Base-by-base conservation (phyloP, 2,329 filamentous ascomycete species). In the Thielaviopsis ethacetica region DNA sequence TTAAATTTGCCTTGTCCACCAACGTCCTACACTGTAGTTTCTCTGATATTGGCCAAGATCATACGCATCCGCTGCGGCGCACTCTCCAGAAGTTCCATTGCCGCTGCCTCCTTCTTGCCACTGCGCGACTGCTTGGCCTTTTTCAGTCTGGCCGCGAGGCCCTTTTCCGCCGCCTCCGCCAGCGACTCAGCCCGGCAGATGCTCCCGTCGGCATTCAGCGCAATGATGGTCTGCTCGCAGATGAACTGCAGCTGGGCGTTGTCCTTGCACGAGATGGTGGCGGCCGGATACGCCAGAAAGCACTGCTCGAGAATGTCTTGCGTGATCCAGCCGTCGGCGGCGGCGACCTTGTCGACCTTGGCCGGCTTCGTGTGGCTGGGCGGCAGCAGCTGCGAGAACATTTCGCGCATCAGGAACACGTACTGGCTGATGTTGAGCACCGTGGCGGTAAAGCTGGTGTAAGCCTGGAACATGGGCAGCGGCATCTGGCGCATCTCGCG, bases 181-280 rank as follows among this genome's bases (percentile, higher is more conserved):
- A 62, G 34, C 10, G 27, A 27, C 21, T 54, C 41, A 6, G 54
- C 50, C 17, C 38, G 22, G 19, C 22, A 21, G 21, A 59, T 26
- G 2, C 21, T 26, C 15, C 15, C 21, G 9, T 41, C 54, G 3
- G 55, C 15, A 15, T 53, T 56, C 3, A 59, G 54, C 6, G 56
- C 56, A n/a, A 61, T 55, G 3, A 61, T 51, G 13, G 53, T 49
- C 38, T 61, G 59, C 70, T 91, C 88, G 0, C 89, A 71, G 30
- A 86, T 68, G 10, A 91, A 70, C 1, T 84, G 83, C 44, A 91
- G 75, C 67, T 86, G 86, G 27, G 84, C 83, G 64, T 93, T 91
- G 62, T 89, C 85, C 21, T 80, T 76, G 0, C 78, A 69, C 6
- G 74, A 76, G 15, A 77, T 72, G 0, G 77, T 81, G 61, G 80